phyloP scores from a whole-genome alignment of 345 rosid species.

The Erodium maritimum region DNA sequence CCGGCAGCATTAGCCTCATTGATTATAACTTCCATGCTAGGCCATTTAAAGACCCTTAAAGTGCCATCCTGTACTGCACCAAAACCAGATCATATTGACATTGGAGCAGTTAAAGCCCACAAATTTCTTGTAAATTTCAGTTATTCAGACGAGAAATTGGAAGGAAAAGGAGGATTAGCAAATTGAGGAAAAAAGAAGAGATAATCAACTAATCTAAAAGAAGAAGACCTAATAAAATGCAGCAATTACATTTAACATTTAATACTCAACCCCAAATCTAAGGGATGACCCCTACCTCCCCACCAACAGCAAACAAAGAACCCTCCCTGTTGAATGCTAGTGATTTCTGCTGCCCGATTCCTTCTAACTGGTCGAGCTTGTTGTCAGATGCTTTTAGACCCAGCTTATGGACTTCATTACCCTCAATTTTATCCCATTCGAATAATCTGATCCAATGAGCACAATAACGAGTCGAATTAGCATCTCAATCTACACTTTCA shows the following conservation, averaged over 20 bases:
- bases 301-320: constrained; percentile 62
- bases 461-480: background rate
- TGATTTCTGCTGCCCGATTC: constrained; percentile 68
- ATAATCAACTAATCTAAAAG: background rate
- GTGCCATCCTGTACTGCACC: constrained; percentile 81
- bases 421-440: constrained; percentile 49
- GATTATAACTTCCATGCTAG: constrained; percentile 58
- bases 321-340: constrained; percentile 58
- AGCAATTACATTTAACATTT: constrained; percentile 2
- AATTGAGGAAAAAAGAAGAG: background rate
- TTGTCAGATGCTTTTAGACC: constrained; percentile 41
- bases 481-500: background rate
- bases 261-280: background rate
- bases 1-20: constrained; percentile 53
- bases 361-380: constrained; percentile 37
- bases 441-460: constrained; percentile 32
- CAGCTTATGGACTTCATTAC: constrained; percentile 25
- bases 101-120: background rate
- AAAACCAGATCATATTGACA: constrained; percentile 24
- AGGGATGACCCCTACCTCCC: constrained; percentile 48
- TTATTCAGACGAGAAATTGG: background rate
- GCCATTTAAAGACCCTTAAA: constrained; percentile 84
- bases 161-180: background rate
- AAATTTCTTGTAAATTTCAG: background rate
- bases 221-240: background rate